Percentiles rank a stretch among this genome's conserved stretches.
phyloP scores from a whole-genome alignment of 768 basidiomycete species.

The Antrodiella citrinella region DNA sequence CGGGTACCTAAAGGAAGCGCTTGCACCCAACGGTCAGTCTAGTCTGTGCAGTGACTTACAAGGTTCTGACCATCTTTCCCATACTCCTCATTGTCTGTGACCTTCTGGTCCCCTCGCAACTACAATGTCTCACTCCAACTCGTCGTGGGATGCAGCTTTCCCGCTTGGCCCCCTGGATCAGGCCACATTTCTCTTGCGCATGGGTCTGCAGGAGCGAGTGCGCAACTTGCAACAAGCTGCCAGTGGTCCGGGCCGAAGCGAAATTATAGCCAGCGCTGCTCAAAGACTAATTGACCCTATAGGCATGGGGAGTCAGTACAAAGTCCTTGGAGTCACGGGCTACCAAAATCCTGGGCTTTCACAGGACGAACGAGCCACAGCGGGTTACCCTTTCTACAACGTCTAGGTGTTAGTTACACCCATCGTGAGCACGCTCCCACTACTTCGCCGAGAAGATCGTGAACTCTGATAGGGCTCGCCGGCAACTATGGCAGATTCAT shows the following conservation, averaged over 20 bases:
- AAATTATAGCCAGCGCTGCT: slow-evolving; percentile 51
- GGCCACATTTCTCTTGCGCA: slow-evolving; percentile 62
- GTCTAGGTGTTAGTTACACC: not conserved
- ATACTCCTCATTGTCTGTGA: not conserved
- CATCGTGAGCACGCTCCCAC: not conserved
- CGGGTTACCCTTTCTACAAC: slow-evolving; percentile 5
- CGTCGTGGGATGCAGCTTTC: slow-evolving; percentile 22
- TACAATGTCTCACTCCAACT: not conserved
- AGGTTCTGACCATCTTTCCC: not conserved
- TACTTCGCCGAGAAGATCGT: not conserved
- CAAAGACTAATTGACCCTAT: slow-evolving; percentile 64
- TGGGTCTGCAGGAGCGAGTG: slow-evolving; percentile 69
- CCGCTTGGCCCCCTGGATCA: slow-evolving; percentile 70
- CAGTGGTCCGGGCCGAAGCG: slow-evolving; percentile 36
- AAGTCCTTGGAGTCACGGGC: slow-evolving; percentile 57
- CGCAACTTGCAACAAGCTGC: slow-evolving; percentile 50
- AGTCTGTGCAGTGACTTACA: not conserved
- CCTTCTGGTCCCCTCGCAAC: not conserved
- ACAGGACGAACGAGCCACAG: slow-evolving; percentile 18
- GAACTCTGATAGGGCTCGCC: not conserved
- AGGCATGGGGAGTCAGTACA: slow-evolving; percentile 87
- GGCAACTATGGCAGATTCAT: not conserved
- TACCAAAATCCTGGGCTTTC: slow-evolving; percentile 4
- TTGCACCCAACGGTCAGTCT: slow-evolving; percentile 22
- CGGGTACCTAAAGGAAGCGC: slow-evolving; percentile 73